Evolutionary conservation across 768 basidiomycete species (phyloP), one percentile per base, ranked within the genome.

Genomic region (Auriscalpium orientale): DNA sequence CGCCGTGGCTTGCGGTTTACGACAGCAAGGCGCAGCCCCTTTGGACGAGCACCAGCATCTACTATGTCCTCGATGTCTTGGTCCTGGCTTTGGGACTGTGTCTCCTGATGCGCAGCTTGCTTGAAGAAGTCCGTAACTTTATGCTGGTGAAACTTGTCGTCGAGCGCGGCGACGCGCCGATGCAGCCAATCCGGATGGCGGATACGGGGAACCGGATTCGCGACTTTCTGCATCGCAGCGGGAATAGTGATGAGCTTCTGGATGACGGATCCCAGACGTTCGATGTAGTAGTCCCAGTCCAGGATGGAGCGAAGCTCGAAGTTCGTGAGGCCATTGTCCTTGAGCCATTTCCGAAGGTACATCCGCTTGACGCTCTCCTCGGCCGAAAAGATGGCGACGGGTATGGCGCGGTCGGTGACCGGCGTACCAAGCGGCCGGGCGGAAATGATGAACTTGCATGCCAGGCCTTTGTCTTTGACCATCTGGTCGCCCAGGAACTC

Each of bases 181-280:
- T 90, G 87, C 46, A 99, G 76, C 97, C 97, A 98, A 67, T 99
- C 97, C 0, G 97, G 97, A 72, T 99, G 97, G 22, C 85, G 85
- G 58, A 98, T 87, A 33, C 97, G 85, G 10, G 95, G 91, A 5
- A 98, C 97, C 5, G 97, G 97, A 67, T 99, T 99, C 4, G 91
- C 71, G 49, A 99, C 89, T 64, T 95, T 95, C 68, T 99, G 97
- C 81, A 98, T 89, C 1, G 97, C 97, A 8, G 97, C 97, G 8
- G 97, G 97, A 63, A 99, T 99, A 2, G 97, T 99, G 72, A 99
- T 98, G 54, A 99, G 76, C 65, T 99, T 99, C 71, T 99, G 97
- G 56, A 99, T 94, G 62, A 98, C 97, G 2, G 94, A 97, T 6
- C 97, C 97, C 21, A 99, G 71, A 16, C 97, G 87, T 65, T 98